Conservation (phyloP, 73 alveolate species). For the Paramecium caudatum region DNA sequence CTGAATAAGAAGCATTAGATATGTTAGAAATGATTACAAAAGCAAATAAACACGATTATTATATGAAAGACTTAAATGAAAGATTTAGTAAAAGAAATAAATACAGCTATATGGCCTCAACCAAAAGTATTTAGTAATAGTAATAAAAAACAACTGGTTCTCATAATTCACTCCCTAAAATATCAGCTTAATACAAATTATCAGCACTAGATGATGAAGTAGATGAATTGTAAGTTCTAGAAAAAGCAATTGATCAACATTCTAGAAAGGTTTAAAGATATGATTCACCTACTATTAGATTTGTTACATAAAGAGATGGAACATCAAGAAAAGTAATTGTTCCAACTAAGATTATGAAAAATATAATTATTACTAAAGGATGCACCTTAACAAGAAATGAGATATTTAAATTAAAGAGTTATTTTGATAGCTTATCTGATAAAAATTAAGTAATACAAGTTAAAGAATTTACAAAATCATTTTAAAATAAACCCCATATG, state of each 20-base stretch:
- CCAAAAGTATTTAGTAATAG: not conserved
- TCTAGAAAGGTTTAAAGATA: conserved; percentile 44
- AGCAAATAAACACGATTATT: conserved; percentile 70
- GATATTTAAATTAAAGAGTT: conserved; percentile 63
- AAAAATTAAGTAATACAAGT: conserved; percentile 58
- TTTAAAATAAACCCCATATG: conserved; percentile 74
- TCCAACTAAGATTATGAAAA: conserved; percentile 10
- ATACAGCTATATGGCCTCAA: conserved; percentile 51
- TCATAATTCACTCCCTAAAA: conserved; percentile 19
- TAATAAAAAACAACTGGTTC: not conserved
- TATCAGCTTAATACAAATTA: not conserved
- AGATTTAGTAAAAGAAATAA: conserved; percentile 10
- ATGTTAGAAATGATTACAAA: conserved; percentile 71
- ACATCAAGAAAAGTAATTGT: conserved; percentile 32
- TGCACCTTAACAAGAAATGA: conserved; percentile 72
- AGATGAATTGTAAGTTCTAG: conserved; percentile 55
- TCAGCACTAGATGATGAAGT: conserved; percentile 36
- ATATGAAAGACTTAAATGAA: conserved; percentile 61
- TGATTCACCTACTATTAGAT: conserved; percentile 25
- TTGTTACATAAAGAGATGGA: conserved; percentile 2
- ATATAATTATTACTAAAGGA: conserved; percentile 60
- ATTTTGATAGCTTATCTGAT: conserved; percentile 68
- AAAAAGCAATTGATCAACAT: conserved; percentile 67
- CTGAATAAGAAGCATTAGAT: conserved; percentile 69
- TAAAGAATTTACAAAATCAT: conserved; percentile 70